Evolutionary conservation across 2,329 filamentous ascomycete species (phyloP), one percentile per base, ranked within the genome.

Genomic region (Ceratocystis alfenasii): DNA sequence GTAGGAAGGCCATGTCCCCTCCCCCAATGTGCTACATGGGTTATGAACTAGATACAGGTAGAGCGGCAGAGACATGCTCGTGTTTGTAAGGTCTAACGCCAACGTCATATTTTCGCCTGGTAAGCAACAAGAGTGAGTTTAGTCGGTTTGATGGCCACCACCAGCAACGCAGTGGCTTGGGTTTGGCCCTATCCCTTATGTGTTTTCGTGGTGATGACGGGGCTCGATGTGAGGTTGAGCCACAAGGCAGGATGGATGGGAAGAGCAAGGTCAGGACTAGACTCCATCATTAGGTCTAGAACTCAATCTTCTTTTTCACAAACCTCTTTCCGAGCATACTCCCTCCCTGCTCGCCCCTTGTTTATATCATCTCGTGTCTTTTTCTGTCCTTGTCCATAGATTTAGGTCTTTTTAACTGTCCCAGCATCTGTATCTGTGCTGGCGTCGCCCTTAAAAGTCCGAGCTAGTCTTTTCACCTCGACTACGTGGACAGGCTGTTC

Each of bases 401-500:
- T 50, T 50, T 20, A 22, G 20, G 48, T 50, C 15, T 57, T 28
- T 57, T 28, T 57, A 28, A 28, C 53, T 12, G 53, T 57, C 22
- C 12, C 22, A 25, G n/a, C 22, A 25, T 7, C n/a, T 10, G 22
- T 1, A 30, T 57, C 53, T 57, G 53, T 57, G 48, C 53, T 57
- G 53, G 28, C 53, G 10, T 17, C 36, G 12, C 12, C 53, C 30
- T 57, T 57, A 57, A 57, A 57, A 57, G 53, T 57, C 53, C 53
- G 53, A 57, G 53, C 53, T 57, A 57, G 53, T 28, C 53, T 57
- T 57, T 57, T 17, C 53, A 57, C 20, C 8, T 57, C 17, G 22
- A 28, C 53, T 33, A n/a, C 53, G 53, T 57, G 53, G 53, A 28
- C 53, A 57, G 22, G 12, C 53, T 57, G 53, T 57, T 57, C 28